phyloP scores from a whole-genome alignment of 2,329 filamentous ascomycete species.

The Fusarium subglutinans region DNA sequence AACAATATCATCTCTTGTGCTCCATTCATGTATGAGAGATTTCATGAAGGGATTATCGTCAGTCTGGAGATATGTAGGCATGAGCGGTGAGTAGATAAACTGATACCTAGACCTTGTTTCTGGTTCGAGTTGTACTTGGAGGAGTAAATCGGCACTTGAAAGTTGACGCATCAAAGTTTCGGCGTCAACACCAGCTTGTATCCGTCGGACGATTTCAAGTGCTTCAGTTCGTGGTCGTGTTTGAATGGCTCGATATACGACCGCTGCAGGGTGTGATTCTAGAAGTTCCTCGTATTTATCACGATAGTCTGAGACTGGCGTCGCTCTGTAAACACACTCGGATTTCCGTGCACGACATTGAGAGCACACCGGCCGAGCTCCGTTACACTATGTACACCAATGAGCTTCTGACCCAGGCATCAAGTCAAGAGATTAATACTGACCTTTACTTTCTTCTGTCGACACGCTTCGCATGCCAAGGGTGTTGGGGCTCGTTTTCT shows the following conservation, averaged over 20 bases:
- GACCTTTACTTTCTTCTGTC: slow-evolving; percentile 1
- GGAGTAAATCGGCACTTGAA: not conserved
- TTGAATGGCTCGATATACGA: not conserved
- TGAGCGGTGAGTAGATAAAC: not conserved
- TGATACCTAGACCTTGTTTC: slow-evolving; percentile 2
- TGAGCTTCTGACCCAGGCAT: not conserved
- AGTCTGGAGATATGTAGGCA: slow-evolving; percentile 3
- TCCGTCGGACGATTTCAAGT: not conserved
- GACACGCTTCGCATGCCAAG: not conserved
- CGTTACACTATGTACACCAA: not conserved
- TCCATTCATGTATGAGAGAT: slow-evolving; percentile 13
- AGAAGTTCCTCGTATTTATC: not conserved
- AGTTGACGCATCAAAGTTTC: not conserved
- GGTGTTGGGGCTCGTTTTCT: not conserved
- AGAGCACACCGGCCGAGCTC: not conserved
- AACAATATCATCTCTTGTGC: not conserved
- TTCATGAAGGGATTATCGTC: not conserved
- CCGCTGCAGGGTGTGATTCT: not conserved
- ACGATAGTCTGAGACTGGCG: not conserved
- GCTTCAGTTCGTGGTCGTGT: not conserved
- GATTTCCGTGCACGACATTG: not conserved
- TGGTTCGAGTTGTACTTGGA: slow-evolving; percentile 2
- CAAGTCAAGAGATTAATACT: not conserved
- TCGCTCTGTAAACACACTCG: not conserved
- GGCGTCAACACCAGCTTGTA: not conserved